These are phyloP conservation scores for Coffea humblotiana DNA, from an alignment of 305 asterid genomes.

Conservation along the genomic window DNA sequence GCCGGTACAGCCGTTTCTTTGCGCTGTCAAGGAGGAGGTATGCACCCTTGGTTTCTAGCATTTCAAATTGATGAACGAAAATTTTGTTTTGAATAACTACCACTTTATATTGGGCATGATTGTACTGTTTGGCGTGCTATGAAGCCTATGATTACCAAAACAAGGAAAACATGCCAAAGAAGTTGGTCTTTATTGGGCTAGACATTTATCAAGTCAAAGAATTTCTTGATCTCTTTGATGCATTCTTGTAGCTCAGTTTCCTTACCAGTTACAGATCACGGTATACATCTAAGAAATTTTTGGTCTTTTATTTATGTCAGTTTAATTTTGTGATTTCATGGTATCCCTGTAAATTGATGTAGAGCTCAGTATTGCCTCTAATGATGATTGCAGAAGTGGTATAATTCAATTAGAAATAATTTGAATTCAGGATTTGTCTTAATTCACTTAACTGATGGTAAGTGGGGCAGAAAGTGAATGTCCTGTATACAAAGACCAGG, in stretches of 20 bases:
- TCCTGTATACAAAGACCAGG: background rate
- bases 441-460: background rate
- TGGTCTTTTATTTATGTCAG: background rate
- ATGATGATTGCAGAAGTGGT: background rate
- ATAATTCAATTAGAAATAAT: background rate
- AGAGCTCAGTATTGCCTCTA: background rate
- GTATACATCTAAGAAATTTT: background rate
- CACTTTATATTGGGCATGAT: background rate
- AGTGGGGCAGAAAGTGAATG: background rate
- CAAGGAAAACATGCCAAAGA: no score
- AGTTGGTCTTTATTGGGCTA: no score
- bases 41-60: background rate
- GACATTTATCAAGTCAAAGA: no score
- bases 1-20: background rate
- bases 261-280: background rate
- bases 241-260: no score
- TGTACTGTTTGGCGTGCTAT: background rate
- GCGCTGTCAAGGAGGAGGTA: background rate
- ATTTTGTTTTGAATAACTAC: background rate
- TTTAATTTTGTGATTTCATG: background rate
- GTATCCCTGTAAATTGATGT: background rate
- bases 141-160: no score
- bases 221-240: no score
- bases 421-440: background rate
- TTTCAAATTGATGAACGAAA: background rate